Conservation (phyloP, 129 eudicot species). For the Arctium lappa region DNA sequence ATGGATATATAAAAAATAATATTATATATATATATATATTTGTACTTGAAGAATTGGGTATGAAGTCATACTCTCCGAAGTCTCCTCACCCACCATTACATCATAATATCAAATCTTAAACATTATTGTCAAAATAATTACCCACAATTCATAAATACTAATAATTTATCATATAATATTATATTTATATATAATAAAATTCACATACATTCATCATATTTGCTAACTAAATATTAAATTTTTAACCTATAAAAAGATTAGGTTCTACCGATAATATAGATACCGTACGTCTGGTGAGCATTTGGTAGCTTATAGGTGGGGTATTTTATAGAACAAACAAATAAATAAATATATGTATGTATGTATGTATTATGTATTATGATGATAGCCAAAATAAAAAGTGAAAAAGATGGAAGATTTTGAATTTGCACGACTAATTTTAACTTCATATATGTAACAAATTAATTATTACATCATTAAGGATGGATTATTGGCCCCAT, state of each 20-base stretch:
- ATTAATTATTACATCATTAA: constrained; percentile 12
- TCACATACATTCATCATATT: not conserved
- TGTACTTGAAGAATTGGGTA: constrained; percentile 27
- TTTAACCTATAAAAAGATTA: not conserved
- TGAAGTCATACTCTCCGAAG: constrained; percentile 34
- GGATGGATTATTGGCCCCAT: constrained; percentile 12
- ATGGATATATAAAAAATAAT: too few relatives aligned
- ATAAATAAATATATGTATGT: too few relatives aligned
- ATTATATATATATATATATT: too few relatives aligned
- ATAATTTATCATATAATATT: not conserved
- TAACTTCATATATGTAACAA: constrained; percentile 26
- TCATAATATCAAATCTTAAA: constrained; percentile 23
- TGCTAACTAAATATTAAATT: not conserved
- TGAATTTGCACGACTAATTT: constrained; percentile 11
- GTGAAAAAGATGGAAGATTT: not conserved
- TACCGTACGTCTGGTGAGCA: too few relatives aligned
- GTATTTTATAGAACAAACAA: too few relatives aligned
- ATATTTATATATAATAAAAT: not conserved
- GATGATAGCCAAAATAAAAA: not conserved
- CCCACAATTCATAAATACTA: not conserved
- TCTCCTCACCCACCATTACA: constrained; percentile 34
- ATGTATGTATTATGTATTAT: not conserved
- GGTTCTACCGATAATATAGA: not conserved
- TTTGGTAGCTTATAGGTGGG: not conserved
- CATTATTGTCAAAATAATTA: not conserved